Evolutionary conservation across 345 rosid genomes (phyloP).

Genomic region (Firmiana major): DNA sequence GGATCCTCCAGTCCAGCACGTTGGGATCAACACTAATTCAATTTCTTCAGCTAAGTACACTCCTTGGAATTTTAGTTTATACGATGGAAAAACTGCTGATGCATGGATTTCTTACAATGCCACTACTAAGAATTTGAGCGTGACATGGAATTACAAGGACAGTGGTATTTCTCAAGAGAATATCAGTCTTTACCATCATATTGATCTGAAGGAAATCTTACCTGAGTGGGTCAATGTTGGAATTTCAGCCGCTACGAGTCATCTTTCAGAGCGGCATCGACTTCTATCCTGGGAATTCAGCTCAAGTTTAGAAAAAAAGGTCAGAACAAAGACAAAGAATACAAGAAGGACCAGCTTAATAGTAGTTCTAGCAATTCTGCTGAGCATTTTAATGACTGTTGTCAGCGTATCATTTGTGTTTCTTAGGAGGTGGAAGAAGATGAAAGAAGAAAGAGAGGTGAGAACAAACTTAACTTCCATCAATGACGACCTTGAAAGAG

Average conservation of each 20-base stretch:
- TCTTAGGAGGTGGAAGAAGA: slow-evolving; percentile 11
- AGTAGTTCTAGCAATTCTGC: slow-evolving; percentile 16
- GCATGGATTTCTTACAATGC: slow-evolving; percentile 34
- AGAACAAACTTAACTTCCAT: slow-evolving; percentile 8
- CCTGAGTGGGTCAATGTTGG: slow-evolving; percentile 46
- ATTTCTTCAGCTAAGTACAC: slow-evolving; percentile 9
- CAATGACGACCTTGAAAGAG: slow-evolving; percentile 20
- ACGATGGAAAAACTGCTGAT: no score
- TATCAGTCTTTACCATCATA: slow-evolving; percentile 28
- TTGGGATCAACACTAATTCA: slow-evolving; percentile 42
- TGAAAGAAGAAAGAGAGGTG: slow-evolving; percentile 14
- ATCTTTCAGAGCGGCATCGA: slow-evolving; percentile 20
- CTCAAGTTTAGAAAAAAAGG: slow-evolving; percentile 28
- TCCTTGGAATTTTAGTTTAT: not conserved
- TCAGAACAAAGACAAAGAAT: slow-evolving; percentile 12
- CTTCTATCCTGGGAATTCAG: slow-evolving; percentile 43
- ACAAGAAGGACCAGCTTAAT: slow-evolving; percentile 7
- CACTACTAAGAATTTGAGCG: slow-evolving; percentile 33
- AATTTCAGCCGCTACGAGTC: slow-evolving; percentile 41
- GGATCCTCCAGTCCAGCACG: slow-evolving; percentile 37
- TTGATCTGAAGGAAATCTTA: slow-evolving; percentile 36
- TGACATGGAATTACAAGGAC: slow-evolving; percentile 34
- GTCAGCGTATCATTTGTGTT: not conserved
- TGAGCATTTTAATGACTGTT: no score
- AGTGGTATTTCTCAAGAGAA: slow-evolving; percentile 6